Conservation (phyloP, 306 rosid genomes). For the Sphenostylis stenocarpa region DNA sequence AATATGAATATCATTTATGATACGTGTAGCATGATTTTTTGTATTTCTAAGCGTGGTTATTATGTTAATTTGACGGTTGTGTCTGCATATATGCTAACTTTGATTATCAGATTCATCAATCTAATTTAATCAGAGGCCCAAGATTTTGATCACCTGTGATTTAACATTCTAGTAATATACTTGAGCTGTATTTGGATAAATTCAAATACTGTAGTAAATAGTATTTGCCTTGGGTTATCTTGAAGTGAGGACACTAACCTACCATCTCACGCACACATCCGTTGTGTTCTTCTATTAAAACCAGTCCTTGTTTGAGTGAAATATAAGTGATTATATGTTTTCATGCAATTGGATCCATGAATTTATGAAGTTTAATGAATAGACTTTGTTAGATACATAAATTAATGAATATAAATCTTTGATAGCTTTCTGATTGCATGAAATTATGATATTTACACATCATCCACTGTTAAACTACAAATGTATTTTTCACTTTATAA, state of each 20-base stretch:
- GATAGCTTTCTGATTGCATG: neutral
- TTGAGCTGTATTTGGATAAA: constrained; percentile 21
- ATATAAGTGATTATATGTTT: constrained; percentile 13
- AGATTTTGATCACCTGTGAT: constrained; percentile 27
- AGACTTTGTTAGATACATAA: neutral
- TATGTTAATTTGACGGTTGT: constrained; percentile 5
- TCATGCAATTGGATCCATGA: constrained; percentile 10
- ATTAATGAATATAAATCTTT: constrained; percentile 1
- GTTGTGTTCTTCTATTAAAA: neutral
- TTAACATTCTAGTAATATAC: neutral
- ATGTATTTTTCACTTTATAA: constrained; percentile 6
- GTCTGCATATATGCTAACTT: constrained; percentile 12
- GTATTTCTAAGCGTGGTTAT: neutral
- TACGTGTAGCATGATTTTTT: neutral
- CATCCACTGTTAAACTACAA: constrained; percentile 10
- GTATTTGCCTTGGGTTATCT: neutral
- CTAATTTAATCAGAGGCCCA: constrained; percentile 16
- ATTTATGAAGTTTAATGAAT: neutral
- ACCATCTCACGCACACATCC: neutral
- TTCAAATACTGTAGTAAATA: neutral
- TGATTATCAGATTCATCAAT: constrained; percentile 16
- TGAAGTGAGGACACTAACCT: neutral
- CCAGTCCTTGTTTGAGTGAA: neutral
- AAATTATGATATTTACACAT: constrained; percentile 3
- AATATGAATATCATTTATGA: constrained; percentile 13